These are phyloP conservation scores for Rhodotorula paludigena DNA, from an alignment of 768 basidiomycete species.

Conservation along the genomic window DNA sequence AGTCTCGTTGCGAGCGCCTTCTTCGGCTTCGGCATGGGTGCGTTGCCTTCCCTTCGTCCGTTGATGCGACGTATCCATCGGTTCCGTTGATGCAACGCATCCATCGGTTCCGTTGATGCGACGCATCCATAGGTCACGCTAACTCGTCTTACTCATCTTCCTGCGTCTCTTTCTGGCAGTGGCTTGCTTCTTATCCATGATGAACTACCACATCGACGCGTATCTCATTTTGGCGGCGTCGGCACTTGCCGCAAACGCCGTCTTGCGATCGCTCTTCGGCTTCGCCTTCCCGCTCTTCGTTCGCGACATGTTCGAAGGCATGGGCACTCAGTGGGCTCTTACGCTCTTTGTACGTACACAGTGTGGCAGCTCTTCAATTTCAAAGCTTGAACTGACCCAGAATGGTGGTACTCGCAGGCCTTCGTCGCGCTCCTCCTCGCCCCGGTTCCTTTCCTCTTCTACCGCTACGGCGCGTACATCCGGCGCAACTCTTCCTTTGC, in stretches of 20 bases:
- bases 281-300: conserved; percentile 31
- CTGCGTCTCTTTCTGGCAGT: not conserved
- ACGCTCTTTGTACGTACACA: conserved; percentile 15
- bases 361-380: not conserved
- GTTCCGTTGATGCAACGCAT: too few species aligned
- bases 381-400: not conserved
- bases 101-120: too few species aligned
- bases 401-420: too few species aligned
- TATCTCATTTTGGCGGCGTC: conserved; percentile 41
- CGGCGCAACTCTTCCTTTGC: conserved; percentile 36
- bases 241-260: conserved; percentile 44
- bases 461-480: conserved; percentile 36
- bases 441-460: conserved; percentile 40
- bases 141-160: too few species aligned
- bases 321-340: conserved; percentile 43
- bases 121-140: too few species aligned
- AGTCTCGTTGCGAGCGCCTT: conserved; percentile 62
- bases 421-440: conserved; percentile 35
- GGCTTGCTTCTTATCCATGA: not conserved
- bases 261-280: conserved; percentile 39
- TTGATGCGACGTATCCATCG: too few species aligned
- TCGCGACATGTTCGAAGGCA: conserved; percentile 35
- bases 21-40: conserved; percentile 62
- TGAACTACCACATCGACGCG: conserved; percentile 25
- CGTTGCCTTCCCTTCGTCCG: too few species aligned